phyloP scores from a whole-genome alignment of 2,329 filamentous ascomycete genomes.

The Diplodia corticola region DNA sequence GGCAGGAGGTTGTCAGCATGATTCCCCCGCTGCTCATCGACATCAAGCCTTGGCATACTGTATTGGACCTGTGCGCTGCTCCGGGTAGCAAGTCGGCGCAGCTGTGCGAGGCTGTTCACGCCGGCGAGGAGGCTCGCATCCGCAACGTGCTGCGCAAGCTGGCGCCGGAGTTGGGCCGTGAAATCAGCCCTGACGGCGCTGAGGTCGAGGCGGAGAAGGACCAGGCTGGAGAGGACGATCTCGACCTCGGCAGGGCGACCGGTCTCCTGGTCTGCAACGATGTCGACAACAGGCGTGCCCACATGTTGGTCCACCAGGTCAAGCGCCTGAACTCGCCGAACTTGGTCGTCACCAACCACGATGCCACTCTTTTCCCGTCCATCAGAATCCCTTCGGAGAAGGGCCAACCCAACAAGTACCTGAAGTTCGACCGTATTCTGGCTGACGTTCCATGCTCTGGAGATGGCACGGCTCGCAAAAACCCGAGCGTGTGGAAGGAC shows the following conservation, averaged over 20 bases:
- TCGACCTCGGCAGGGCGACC: slow-evolving; percentile 82
- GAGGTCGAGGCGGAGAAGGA: slow-evolving; percentile 31
- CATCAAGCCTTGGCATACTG: slow-evolving; percentile 84
- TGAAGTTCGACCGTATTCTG: slow-evolving; percentile 95
- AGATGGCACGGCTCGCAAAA: slow-evolving; percentile 92
- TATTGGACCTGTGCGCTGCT: slow-evolving; percentile 93
- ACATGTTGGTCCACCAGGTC: slow-evolving; percentile 96
- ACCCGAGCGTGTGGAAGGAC: slow-evolving; percentile 89
- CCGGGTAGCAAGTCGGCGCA: slow-evolving; percentile 97
- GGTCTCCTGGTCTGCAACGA: slow-evolving; percentile 95
- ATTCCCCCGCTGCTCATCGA: slow-evolving; percentile 95
- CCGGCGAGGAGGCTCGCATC: slow-evolving; percentile 86
- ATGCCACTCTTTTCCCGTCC: slow-evolving; percentile 92
- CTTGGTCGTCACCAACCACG: slow-evolving; percentile 94
- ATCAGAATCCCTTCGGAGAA: slow-evolving; percentile 73
- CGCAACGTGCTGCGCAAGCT: slow-evolving; percentile 67
- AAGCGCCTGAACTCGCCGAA: slow-evolving; percentile 97
- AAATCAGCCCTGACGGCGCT: slow-evolving; percentile 50
- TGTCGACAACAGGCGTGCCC: slow-evolving; percentile 91
- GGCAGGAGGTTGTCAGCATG: slow-evolving; percentile 98
- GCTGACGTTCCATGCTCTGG: slow-evolving; percentile 97
- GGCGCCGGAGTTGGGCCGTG: slow-evolving; percentile 61
- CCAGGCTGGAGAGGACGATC: slow-evolving; percentile 49
- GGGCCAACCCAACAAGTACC: slow-evolving; percentile 64
- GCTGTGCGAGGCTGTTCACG: slow-evolving; percentile 89